Evolutionary conservation across 2,329 filamentous ascomycete species (phyloP).

Genomic region (Neodidymelliopsis sp.): DNA sequence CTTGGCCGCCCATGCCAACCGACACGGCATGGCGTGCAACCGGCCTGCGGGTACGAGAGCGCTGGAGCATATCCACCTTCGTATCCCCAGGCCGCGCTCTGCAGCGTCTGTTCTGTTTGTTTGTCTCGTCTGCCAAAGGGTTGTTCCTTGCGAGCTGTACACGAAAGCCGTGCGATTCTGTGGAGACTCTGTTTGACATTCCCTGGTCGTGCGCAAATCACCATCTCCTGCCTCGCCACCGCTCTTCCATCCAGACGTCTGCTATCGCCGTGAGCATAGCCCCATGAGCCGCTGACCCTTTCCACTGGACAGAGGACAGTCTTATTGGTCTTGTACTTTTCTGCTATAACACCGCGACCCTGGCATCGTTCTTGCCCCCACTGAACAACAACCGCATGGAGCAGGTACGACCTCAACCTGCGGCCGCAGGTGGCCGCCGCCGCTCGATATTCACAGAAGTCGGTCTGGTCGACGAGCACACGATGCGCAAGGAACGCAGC

Average conservation of each 20-base stretch:
- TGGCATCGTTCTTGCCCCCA: slow-evolving; percentile 8
- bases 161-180: slow-evolving; percentile 11
- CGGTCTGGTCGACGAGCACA: slow-evolving; percentile 46
- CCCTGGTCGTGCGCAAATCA: slow-evolving; percentile 11
- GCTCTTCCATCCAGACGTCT: background rate
- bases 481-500: slow-evolving; percentile 37
- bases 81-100: slow-evolving; percentile 10
- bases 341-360: background rate
- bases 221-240: slow-evolving; percentile 14
- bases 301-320: slow-evolving; percentile 5
- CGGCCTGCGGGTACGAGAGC: slow-evolving; percentile 7
- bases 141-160: slow-evolving; percentile 16
- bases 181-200: slow-evolving; percentile 18
- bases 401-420: slow-evolving; percentile 35
- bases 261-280: background rate
- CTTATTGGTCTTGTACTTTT: slow-evolving; percentile 1
- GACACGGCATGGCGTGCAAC: slow-evolving; percentile 18
- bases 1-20: slow-evolving; percentile 9
- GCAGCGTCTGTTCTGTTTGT: slow-evolving; percentile 5
- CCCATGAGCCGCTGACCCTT: slow-evolving; percentile 11
- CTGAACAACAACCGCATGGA: slow-evolving; percentile 37
- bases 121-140: slow-evolving; percentile 9
- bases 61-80: slow-evolving; percentile 18
- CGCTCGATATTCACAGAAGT: slow-evolving; percentile 49
- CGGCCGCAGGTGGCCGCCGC: slow-evolving; percentile 30